These are phyloP conservation scores for Incumbomyces delicatus DNA, from an alignment of 2,329 filamentous ascomycete species.

Conservation along the genomic window DNA sequence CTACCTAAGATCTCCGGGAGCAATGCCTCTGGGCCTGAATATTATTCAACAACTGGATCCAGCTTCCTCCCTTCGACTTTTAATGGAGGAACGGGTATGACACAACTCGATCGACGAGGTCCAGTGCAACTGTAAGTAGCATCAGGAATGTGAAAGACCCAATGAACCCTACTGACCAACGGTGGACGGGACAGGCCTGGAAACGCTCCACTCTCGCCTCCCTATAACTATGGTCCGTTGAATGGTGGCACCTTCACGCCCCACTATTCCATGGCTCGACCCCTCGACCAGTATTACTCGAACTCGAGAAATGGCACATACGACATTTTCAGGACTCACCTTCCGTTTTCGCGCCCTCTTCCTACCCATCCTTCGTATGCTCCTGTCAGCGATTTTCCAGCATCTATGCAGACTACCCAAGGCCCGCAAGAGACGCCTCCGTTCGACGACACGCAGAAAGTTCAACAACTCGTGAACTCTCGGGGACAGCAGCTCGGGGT, in stretches of 20 bases:
- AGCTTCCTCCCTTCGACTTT: constrained; percentile 1
- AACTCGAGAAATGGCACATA: not conserved
- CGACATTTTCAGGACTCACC: not conserved
- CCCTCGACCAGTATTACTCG: not conserved
- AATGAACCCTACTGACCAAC: not conserved
- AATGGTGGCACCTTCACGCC: constrained; percentile 2
- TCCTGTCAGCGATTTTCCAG: not conserved
- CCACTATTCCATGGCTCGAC: not conserved
- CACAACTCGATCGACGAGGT: constrained; percentile 1
- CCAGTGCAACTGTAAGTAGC: constrained; percentile 1
- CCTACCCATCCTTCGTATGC: not conserved
- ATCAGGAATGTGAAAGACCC: not conserved
- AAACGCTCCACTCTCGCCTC: constrained; percentile 3
- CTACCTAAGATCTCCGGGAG: constrained; percentile 27
- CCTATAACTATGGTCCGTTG: not conserved
- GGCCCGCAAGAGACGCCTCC: constrained; percentile 31
- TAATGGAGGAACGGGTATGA: constrained; percentile 3
- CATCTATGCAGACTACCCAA: not conserved
- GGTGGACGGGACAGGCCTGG: not conserved
- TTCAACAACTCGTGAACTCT: constrained; percentile 28
- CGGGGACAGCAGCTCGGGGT: constrained; percentile 48
- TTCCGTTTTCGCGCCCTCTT: not conserved
- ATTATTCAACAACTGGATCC: not conserved
- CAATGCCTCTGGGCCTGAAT: constrained; percentile 4
- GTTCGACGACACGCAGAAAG: constrained; percentile 30